phyloP scores from a whole-genome alignment of 2,329 filamentous ascomycete genomes.

The Pseudopyrenochaeta lycopersici region DNA sequence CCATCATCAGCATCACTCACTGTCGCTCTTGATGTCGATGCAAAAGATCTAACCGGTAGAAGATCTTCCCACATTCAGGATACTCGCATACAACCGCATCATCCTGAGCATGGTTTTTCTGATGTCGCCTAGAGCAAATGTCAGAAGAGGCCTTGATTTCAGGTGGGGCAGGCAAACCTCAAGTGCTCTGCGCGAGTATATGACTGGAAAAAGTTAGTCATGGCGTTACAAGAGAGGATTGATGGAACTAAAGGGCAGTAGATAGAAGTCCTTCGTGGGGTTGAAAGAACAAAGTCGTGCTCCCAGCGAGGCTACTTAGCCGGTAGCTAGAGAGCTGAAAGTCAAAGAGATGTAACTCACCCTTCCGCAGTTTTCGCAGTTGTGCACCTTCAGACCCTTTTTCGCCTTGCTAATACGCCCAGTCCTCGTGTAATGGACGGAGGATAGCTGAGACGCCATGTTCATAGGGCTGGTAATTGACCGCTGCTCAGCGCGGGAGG shows the following conservation, averaged over 20 bases:
- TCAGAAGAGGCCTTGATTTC: conserved; percentile 8
- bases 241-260: not conserved
- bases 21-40: conserved; percentile 56
- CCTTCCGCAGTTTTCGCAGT: conserved; percentile 57
- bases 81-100: conserved; percentile 52
- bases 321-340: not conserved
- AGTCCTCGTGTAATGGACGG: conserved; percentile 55
- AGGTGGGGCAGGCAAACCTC: conserved; percentile 39
- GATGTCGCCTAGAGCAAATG: conserved; percentile 50
- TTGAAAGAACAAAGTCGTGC: not conserved
- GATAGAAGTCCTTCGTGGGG: not conserved
- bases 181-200: conserved; percentile 60
- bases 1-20: conserved; percentile 40
- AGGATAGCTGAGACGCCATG: conserved; percentile 34
- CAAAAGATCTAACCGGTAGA: conserved; percentile 56
- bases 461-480: conserved; percentile 42
- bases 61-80: conserved; percentile 53
- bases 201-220: conserved; percentile 47
- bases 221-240: not conserved
- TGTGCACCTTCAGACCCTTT: conserved; percentile 57
- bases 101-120: conserved; percentile 57
- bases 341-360: conserved; percentile 42
- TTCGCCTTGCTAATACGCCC: conserved; percentile 59
- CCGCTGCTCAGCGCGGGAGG: conserved; percentile 42
- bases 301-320: conserved; percentile 7